Evolutionary conservation across 139 green algal species (phyloP), one percentile per base, ranked within the genome.

Genomic region (Auxenochlorella pyrenoidosa): DNA sequence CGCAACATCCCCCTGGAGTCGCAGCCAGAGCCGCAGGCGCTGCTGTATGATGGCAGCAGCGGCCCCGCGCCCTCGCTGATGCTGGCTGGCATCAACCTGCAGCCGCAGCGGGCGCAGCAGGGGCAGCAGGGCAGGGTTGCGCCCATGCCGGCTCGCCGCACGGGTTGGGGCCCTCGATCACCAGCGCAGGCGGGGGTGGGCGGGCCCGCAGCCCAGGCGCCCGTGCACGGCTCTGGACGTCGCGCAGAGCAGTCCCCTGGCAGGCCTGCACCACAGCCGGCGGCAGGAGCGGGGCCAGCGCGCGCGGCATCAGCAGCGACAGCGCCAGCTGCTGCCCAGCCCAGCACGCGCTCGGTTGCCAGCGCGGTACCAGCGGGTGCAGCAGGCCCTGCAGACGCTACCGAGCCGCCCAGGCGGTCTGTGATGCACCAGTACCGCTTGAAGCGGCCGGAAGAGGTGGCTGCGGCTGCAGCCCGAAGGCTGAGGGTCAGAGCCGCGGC

Each of bases 1-100:
- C 66, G 44, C 68, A 86, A 86, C 66, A 79, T 86, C 15, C 82
- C 82, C 2, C 21, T 86, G 32, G 66, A 86, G 66, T 85, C 80
- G 40, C 80, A 85, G 82, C 82, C 82, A 18, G 82, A 86, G 47
- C 41, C 47, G 18, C 43, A 86, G 65, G 66, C 82, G 16, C 43
- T 34, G 82, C 65, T 68, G 65, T 75, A 66, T 28, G 34, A 38
- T 47, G 30, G 24, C 8, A 34, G 24, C 36, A 47, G 54, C 4
- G 41, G 32, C 30, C 63, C 63, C 6, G 40, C 81, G 6, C 16
- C 81, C 43, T 86, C 81, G 28, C 40, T 86, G 65, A 68, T 79
- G 65, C 81, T 86, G 66, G 81, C 81, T 3, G 81, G 81, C 30
- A 34, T 86, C 44, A 58, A 58, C 10, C 66, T 40, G 66, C 66